These are phyloP conservation scores for Alternaria consortialis DNA, from an alignment of 2,329 filamentous ascomycete genomes.

Conservation along the genomic window DNA sequence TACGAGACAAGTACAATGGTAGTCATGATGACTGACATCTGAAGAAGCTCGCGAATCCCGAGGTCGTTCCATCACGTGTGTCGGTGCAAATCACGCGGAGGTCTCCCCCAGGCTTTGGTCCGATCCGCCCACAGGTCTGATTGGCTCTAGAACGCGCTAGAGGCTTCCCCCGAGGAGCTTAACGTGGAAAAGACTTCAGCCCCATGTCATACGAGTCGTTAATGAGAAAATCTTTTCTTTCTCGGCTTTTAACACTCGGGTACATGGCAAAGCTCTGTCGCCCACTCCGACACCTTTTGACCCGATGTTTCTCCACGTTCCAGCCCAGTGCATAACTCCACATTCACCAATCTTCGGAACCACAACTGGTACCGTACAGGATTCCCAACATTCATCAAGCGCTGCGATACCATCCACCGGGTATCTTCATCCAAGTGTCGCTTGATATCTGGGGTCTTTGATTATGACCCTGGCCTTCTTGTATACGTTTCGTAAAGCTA, in stretches of 20 bases:
- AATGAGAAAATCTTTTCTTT: neutral
- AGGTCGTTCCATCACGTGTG: neutral
- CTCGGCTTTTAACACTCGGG: neutral
- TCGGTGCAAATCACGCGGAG: neutral
- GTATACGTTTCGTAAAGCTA: neutral
- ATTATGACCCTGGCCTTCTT: neutral
- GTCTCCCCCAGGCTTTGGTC: neutral
- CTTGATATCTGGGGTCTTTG: neutral
- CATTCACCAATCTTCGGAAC: neutral
- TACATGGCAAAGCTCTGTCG: neutral
- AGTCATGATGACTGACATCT: neutral
- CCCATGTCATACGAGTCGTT: neutral
- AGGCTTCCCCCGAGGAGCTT: neutral
- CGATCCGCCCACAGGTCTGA: neutral
- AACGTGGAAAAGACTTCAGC: constrained; percentile 2
- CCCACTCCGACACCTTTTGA: neutral
- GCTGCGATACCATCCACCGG: neutral
- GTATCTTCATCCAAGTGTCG: neutral
- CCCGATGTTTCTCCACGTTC: neutral
- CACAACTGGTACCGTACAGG: neutral
- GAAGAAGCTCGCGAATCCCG: neutral
- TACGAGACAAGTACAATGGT: neutral
- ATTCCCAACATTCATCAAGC: neutral
- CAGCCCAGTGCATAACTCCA: neutral
- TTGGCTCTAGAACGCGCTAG: neutral